Base-by-base conservation (phyloP, 2,329 filamentous ascomycete species). In the Calonectria leucothoes region DNA sequence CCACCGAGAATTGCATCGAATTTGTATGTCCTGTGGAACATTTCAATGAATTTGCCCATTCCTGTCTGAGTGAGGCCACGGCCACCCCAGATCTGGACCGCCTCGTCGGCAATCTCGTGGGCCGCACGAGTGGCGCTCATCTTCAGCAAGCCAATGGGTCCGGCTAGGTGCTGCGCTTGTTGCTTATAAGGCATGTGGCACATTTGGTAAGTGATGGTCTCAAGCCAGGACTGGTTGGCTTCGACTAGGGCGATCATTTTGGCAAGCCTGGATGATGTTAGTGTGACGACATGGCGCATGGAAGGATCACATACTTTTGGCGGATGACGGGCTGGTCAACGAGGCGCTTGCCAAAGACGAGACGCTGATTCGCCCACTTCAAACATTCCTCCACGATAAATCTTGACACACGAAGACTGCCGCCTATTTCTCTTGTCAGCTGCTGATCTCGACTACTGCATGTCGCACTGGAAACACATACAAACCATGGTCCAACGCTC, bases 141-240 rank as follows among this genome's bases (percentile, higher is more conserved):
- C 86, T 98, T 98, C 72, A 97, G 89, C 27, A 97, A 88, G 11
- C 92, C 95, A 76, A 97, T 95, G 33, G 95, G 94, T 0, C 95
- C 95, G 67, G 93, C 94, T 1, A 97, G 90, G 79, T 93, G 89
- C 81, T 91, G 91, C 29, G 93, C 88, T 83, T 97, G 95, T 82
- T 96, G 86, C 68, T 90, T 88, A 84, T 97, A 97, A 39, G 90
- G 90, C 94, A 97, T 95, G 83, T 95, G 89, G 86, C 90, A 93
- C 95, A 97, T 97, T 82, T 97, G 95, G 87, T 95, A 95, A 25
- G 94, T 95, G 81, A 97, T 92, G 51, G 91, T 91, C 84, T 97
- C 95, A 63, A 97, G 90, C 94, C 94, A 97, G 25, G 94, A 91
- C 84, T 97, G 95, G 85, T 94, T 93, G n/a, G 94, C 89, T 84